Evolutionary conservation across 2,329 filamentous ascomycete genomes (phyloP).

Genomic region (Neoarthrinium moseri): DNA sequence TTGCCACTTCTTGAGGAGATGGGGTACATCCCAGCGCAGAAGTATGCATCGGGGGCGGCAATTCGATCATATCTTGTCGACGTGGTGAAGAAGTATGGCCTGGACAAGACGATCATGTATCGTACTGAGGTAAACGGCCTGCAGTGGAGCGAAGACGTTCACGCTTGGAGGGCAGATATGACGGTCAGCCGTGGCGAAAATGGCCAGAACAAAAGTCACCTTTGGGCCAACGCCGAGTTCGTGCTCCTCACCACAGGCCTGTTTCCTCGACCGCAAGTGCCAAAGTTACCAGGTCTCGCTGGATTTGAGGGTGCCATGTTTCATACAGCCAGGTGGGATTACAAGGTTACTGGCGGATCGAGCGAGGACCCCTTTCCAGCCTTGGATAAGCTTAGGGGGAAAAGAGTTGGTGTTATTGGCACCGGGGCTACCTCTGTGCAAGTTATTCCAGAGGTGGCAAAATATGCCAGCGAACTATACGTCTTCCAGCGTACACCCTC

Average conservation of each 20-base stretch:
- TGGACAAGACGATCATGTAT: constrained; percentile 45
- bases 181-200: neutral
- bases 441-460: constrained; percentile 3
- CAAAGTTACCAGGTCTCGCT: constrained; percentile 3
- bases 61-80: constrained; percentile 43
- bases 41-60: constrained; percentile 33
- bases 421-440: constrained; percentile 3
- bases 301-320: constrained; percentile 5
- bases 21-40: constrained; percentile 54
- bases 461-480: constrained; percentile 1
- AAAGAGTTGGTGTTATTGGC: constrained; percentile 3
- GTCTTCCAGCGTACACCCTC: constrained; percentile 7
- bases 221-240: constrained; percentile 3
- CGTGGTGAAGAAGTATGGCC: constrained; percentile 41
- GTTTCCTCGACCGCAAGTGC: constrained; percentile 1
- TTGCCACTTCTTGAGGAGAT: constrained; percentile 60
- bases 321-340: constrained; percentile 6
- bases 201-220: neutral
- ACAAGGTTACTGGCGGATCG: neutral
- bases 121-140: constrained; percentile 39
- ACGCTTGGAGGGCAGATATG: constrained; percentile 2
- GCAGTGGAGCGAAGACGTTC: constrained; percentile 43
- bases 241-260: constrained; percentile 1
- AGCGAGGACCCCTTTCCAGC: constrained; percentile 1
- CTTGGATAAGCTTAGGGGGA: constrained; percentile 1